Conservation (phyloP, 441 rosid species). For the Euphorbia schlechtendalii region DNA sequence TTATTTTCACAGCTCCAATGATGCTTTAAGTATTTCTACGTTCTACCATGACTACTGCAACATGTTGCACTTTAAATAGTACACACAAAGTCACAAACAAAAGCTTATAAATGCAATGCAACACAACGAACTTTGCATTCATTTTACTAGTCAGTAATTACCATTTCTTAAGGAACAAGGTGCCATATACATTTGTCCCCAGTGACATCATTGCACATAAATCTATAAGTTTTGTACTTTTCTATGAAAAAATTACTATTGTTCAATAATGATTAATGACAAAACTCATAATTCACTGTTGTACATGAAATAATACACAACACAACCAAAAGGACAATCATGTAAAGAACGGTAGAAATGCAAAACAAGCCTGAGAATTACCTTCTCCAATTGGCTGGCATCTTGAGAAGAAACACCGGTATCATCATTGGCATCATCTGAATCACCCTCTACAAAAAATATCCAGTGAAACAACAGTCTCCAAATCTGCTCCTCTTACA, state of each 20-base stretch:
- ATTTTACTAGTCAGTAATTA: neutral
- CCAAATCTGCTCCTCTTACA: slow-evolving; percentile 3
- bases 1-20: neutral
- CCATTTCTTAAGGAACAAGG: neutral
- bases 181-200: neutral
- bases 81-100: neutral
- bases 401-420: slow-evolving; percentile 25
- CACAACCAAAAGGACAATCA: neutral
- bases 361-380: slow-evolving; percentile 15
- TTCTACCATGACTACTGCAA: neutral
- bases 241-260: too few relatives aligned
- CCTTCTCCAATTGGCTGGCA: slow-evolving; percentile 31
- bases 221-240: neutral
- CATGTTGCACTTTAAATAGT: neutral
- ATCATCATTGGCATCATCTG: slow-evolving; percentile 31
- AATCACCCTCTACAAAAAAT: slow-evolving; percentile 39
- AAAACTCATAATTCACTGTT: neutral
- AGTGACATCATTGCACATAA: neutral
- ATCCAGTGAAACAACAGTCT: slow-evolving; percentile 9
- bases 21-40: neutral
- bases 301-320: neutral
- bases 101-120: neutral
- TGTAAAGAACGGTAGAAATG: neutral
- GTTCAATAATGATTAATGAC: neutral
- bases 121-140: neutral